Evolutionary conservation across 306 rosid species (phyloP), one percentile per base, ranked within the genome.

Genomic region (Fagus sylvatica): DNA sequence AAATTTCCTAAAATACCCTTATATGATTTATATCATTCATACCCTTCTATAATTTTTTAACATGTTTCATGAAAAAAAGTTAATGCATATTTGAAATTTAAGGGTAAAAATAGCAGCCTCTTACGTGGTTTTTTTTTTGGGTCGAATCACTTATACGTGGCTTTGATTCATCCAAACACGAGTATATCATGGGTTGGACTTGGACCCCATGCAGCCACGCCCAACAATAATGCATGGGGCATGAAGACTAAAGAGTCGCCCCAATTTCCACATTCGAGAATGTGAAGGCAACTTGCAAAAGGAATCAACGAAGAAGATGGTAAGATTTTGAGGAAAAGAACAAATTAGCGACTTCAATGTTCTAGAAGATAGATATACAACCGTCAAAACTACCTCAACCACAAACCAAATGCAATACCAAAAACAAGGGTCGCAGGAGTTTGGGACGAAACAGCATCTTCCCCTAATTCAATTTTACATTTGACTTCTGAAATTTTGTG

Each of bases 311-410:
- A 2, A 64, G 28, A 37, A 37, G 30, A 16, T 36, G 70, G 16
- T 59, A 59, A 60, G 12, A 60, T 60, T 60, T 3, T 32, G 15
- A 2, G 2, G 36, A 10, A 30, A 30, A 5, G 7, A 19, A 7
- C 2, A 28, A 7, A 46, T 6, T 1, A 37, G 6, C 3, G 69
- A 16, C 15, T 65, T 65, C 32, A n/a, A 65, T 43, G 48, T 39
- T 3, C 71, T 39, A 39, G 49, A 65, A 30, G 34, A 30, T 8
- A 4, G 34, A 5, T 33, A 30, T 39, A 6, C 74, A 72, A 79
- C 69, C 78, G 83, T 30, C 78, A 28, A 64, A 79, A 79, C 70
- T 9, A 5, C 57, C 70, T 4, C 39, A 73, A 54, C 76, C 41
- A 56, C 36, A 16, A 4, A 13, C 15, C 2, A 28, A 10, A 59